Evolutionary conservation across 192 early-diverging fungal species (phyloP), one percentile per base, ranked within the genome.

Genomic region (Jimgerdemannia flammicorona): DNA sequence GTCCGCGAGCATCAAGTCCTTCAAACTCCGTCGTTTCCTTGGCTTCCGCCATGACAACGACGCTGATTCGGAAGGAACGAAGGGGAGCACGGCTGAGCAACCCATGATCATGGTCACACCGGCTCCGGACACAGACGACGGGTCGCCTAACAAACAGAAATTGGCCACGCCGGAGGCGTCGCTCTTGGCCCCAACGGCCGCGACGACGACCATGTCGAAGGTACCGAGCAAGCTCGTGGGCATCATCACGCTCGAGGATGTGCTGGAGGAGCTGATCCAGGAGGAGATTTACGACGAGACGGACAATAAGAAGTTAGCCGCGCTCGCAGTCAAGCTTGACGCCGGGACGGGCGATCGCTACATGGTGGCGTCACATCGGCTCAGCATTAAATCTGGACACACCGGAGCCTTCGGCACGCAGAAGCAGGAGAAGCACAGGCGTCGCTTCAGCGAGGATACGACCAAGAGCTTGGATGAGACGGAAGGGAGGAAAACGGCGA

Each of bases 231-330:
- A 78, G 19, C 85, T 88, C 1, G 78, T 90, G 19, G 91, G 91
- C 20, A 86, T 91, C 41, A 87, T 93, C 42, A 93, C 91, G 2
- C 81, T 93, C 42, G 91, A 93, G 72, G 91, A 93, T 74, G 89
- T 93, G 20, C 89, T 93, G 67, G 92, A 93, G 78, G 92, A 93
- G 76, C 80, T 93, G 44, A 88, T 93, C 71, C 88, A 89, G 67
- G 92, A 93, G 71, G 91, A 93, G 75, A 93, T 93, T 70, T 86
- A 91, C 44, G 92, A 93, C 73, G 92, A 93, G 77, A 91, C 91
- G 3, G 92, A 92, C 79, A 90, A 86, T 40, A 49, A 49, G 39
- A 75, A 75, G 39, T 67, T 75, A 10, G 67, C 64, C 11, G 69
- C 66, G 54, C 43, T 75, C 3, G 39, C 74, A 3, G 49, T 75